Evolutionary conservation across 2,329 filamentous ascomycete genomes (phyloP).

Genomic region (Stagonosporopsis tanaceti): DNA sequence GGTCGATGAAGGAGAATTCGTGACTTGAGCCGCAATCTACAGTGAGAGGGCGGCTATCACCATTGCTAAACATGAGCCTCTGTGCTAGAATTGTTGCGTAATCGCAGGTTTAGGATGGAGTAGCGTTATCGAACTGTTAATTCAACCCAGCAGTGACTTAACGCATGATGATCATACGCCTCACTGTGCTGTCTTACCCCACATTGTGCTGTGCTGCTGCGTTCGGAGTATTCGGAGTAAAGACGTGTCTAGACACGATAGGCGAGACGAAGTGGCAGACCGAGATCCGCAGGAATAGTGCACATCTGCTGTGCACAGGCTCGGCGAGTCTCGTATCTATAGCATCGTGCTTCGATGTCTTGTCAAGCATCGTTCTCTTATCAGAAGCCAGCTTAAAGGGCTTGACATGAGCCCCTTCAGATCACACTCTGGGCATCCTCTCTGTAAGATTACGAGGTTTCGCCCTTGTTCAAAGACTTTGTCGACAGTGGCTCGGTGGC

Average conservation of each 20-base stretch:
- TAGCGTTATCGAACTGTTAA: conserved; percentile 4
- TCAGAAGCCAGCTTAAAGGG: neutral
- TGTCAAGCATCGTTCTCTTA: neutral
- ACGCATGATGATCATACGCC: conserved; percentile 3
- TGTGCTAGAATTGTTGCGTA: conserved; percentile 5
- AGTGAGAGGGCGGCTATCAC: neutral
- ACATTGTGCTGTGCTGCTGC: neutral
- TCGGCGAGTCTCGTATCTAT: neutral
- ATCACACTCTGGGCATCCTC: neutral
- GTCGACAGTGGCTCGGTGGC: neutral
- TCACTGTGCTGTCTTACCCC: conserved; percentile 14
- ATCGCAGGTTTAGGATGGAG: neutral
- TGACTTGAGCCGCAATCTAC: neutral
- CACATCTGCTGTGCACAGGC: neutral
- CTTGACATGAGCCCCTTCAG: neutral
- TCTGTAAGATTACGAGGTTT: neutral
- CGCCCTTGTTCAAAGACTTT: neutral
- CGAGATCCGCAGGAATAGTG: neutral
- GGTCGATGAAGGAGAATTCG: neutral
- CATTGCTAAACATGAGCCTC: neutral
- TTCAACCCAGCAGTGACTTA: neutral
- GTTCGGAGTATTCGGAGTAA: conserved; percentile 6
- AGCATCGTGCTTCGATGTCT: neutral
- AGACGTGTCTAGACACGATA: conserved; percentile 6
- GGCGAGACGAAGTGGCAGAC: neutral